Evolutionary conservation across 2,329 filamentous ascomycete species (phyloP).

Genomic region (Eutypella sp.): DNA sequence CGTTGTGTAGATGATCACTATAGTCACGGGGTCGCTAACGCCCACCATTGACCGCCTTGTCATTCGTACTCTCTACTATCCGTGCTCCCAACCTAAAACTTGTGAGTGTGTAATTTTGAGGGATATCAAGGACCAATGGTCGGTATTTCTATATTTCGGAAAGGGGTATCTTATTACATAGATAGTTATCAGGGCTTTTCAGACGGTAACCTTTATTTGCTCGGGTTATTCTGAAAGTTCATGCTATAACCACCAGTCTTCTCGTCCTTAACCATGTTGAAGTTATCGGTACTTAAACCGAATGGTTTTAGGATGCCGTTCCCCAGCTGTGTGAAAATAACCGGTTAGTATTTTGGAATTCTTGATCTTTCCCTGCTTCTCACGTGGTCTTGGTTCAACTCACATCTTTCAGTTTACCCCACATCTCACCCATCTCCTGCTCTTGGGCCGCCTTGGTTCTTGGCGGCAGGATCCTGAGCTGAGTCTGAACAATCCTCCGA

Average conservation of each 20-base stretch:
- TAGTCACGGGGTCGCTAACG: no score
- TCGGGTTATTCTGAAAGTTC: conserved; percentile 59
- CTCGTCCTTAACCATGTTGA: conserved; percentile 89
- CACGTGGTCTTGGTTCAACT: conserved; percentile 24
- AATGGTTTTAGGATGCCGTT: conserved; percentile 92
- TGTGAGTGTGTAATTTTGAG: neutral
- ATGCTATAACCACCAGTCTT: conserved; percentile 89
- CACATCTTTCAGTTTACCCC: conserved; percentile 85
- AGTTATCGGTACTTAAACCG: conserved; percentile 89
- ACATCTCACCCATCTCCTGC: conserved; percentile 90
- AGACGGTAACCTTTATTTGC: conserved; percentile 3
- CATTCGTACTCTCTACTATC: no score
- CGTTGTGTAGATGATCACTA: no score
- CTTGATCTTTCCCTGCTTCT: neutral
- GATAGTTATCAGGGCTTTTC: neutral
- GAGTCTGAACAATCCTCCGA: conserved; percentile 59
- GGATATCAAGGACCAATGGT: neutral
- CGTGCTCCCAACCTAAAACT: no score
- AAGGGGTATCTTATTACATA: no score
- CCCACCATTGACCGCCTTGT: no score
- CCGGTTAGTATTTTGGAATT: conserved; percentile 9
- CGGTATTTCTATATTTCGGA: neutral
- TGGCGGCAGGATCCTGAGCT: conserved; percentile 61
- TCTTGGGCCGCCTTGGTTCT: conserved; percentile 75
- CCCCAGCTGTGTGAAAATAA: conserved; percentile 56